These are phyloP conservation scores for Endogone sp. DNA, from an alignment of 192 early-diverging fungal genomes.

Conservation along the genomic window DNA sequence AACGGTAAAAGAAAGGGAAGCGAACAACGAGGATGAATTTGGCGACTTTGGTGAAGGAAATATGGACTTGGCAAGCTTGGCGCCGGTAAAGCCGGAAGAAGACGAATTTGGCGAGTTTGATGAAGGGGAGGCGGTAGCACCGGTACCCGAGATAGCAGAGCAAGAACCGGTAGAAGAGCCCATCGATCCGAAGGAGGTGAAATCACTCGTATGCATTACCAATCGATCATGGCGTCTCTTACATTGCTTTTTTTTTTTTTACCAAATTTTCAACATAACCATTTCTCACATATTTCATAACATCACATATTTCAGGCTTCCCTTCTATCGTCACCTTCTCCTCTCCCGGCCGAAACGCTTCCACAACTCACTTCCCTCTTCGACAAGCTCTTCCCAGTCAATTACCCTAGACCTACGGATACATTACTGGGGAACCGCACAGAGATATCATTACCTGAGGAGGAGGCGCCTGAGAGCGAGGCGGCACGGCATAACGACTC, in stretches of 20 bases:
- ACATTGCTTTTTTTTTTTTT: too few relatives aligned
- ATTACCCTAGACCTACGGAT: background rate
- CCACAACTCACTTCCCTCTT: background rate
- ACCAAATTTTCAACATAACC: too few relatives aligned
- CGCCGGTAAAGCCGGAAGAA: background rate
- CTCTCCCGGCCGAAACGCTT: background rate
- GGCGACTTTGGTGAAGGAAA: slow-evolving; percentile 21
- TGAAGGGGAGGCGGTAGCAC: background rate
- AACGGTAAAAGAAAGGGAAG: background rate
- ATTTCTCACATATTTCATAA: too few relatives aligned
- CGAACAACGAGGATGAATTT: slow-evolving; percentile 4
- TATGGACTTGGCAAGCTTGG: background rate
- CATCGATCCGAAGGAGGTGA: background rate
- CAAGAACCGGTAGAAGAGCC: background rate
- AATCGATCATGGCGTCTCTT: too few relatives aligned
- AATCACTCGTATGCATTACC: background rate
- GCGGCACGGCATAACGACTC: background rate
- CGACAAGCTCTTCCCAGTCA: background rate
- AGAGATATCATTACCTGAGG: background rate
- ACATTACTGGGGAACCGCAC: background rate
- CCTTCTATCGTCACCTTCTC: background rate
- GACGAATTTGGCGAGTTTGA: background rate
- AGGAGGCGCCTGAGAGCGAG: background rate
- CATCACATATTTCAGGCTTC: background rate
- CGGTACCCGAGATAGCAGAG: too few relatives aligned